These are phyloP conservation scores for Tylopilus microsporus DNA, from an alignment of 1,284 basidiomycete genomes.

Conservation along the genomic window DNA sequence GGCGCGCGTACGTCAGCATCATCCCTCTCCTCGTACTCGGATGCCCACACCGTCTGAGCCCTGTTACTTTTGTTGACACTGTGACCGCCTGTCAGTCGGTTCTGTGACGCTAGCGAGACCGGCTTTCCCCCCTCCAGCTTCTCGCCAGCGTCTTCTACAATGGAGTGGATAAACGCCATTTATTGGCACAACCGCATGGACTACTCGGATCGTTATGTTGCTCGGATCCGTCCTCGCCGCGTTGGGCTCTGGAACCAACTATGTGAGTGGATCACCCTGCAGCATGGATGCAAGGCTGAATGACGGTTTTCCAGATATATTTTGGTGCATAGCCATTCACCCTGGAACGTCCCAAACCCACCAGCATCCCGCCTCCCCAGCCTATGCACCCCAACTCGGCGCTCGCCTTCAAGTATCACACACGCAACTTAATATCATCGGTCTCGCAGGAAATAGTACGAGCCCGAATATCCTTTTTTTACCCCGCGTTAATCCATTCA, in stretches of 20 bases:
- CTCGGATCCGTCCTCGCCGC: slow-evolving; percentile 54
- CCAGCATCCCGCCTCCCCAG: slow-evolving; percentile 33
- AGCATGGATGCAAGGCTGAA: slow-evolving; percentile 4
- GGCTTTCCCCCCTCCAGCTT: neutral
- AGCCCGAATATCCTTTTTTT: slow-evolving; percentile 8
- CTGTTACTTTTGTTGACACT: too few species aligned
- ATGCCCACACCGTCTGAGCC: too few species aligned
- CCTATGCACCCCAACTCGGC: slow-evolving; percentile 77
- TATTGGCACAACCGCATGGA: slow-evolving; percentile 1
- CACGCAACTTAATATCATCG: slow-evolving; percentile 72
- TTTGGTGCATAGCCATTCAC: slow-evolving; percentile 23
- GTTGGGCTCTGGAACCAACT: slow-evolving; percentile 65
- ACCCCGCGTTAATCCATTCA: slow-evolving; percentile 2
- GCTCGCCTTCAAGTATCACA: slow-evolving; percentile 65
- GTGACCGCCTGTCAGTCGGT: too few species aligned
- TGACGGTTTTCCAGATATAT: slow-evolving; percentile 21
- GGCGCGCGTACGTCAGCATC: too few species aligned
- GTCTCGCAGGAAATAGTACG: slow-evolving; percentile 60
- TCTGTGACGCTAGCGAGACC: neutral
- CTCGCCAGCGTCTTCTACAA: neutral
- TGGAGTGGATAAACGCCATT: slow-evolving; percentile 8
- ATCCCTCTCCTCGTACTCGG: too few species aligned
- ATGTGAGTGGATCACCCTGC: slow-evolving; percentile 45
- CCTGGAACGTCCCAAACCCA: neutral
- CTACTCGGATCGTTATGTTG: slow-evolving; percentile 37